A percentile compares a stretch with the other conserved stretches of the same genome.
Conservation (phyloP, 1,284 basidiomycete genomes). For the Rhizoctonia solani region DNA sequence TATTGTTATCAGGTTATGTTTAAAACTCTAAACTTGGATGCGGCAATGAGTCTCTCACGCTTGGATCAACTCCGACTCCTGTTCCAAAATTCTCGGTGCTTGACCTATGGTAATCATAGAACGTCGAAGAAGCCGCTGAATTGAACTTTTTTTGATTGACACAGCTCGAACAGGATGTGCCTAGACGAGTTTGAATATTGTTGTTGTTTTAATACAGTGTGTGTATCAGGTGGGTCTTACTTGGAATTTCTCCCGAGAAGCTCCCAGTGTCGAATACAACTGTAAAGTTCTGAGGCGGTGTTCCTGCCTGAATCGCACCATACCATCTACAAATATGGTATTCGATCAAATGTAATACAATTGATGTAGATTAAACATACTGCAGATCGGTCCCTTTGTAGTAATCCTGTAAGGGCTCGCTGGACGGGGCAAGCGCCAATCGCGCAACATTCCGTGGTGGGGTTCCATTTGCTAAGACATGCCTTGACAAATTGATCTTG, state of each 20-base stretch:
- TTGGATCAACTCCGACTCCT: conserved; percentile 60
- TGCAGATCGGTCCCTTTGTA: conserved; percentile 23
- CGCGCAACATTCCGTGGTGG: too few relatives aligned
- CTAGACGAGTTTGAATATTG: not conserved
- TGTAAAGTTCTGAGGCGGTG: conserved; percentile 37
- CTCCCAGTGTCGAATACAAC: conserved; percentile 39
- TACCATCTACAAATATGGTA: conserved; percentile 31
- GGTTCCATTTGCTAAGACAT: too few relatives aligned
- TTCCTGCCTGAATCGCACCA: conserved; percentile 38
- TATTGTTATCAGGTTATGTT: not conserved
- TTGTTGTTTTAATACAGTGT: conserved; percentile 49
- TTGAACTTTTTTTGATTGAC: conserved; percentile 54
- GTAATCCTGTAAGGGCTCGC: too few relatives aligned
- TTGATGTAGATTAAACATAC: not conserved
- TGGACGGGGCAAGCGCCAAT: too few relatives aligned
- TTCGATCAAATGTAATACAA: not conserved
- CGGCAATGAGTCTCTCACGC: conserved; percentile 45
- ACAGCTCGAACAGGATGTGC: conserved; percentile 46
- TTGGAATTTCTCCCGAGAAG: not conserved
- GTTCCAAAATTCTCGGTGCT: conserved; percentile 56
- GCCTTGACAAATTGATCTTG: too few relatives aligned
- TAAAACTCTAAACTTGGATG: not conserved
- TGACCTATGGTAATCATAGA: conserved; percentile 50
- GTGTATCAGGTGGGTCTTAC: conserved; percentile 52
- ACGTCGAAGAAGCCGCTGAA: conserved; percentile 55